A percentile compares a stretch with the other conserved stretches of the same genome.
phyloP scores from a whole-genome alignment of 805 yeast species.

The Yarrowia sp. region DNA sequence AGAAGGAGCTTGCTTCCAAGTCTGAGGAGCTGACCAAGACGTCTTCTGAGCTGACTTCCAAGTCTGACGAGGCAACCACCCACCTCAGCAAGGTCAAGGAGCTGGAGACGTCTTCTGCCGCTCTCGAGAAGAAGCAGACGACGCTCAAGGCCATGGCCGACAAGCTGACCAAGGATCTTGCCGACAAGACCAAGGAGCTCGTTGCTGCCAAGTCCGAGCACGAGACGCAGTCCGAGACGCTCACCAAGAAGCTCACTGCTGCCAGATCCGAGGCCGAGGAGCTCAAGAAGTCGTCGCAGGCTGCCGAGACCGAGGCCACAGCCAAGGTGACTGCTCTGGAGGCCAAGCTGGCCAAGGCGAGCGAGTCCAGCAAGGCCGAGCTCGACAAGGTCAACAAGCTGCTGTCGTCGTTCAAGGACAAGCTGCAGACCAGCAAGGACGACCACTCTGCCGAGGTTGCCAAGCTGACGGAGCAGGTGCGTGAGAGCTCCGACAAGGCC shows the following conservation, averaged over 20 bases:
- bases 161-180: slow-evolving; percentile 26
- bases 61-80: not conserved
- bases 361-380: slow-evolving; percentile 21
- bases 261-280: slow-evolving; percentile 2
- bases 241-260: not conserved
- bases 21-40: not conserved
- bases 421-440: slow-evolving; percentile 15
- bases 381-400: slow-evolving; percentile 12
- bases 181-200: slow-evolving; percentile 13
- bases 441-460: slow-evolving; percentile 4
- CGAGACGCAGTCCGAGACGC: not conserved
- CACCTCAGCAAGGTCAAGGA: slow-evolving; percentile 16
- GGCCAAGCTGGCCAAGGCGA: not conserved
- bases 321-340: slow-evolving; percentile 13
- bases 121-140: slow-evolving; percentile 3
- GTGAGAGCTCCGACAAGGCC: not conserved
- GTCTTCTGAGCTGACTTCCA: not conserved
- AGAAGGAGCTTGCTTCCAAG: too few relatives aligned
- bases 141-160: slow-evolving; percentile 11
- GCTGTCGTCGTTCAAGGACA: slow-evolving; percentile 5
- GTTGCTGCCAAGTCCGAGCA: slow-evolving; percentile 26
- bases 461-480: slow-evolving; percentile 8
- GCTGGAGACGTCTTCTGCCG: slow-evolving; percentile 11
- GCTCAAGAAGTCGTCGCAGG: not conserved
- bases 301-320: slow-evolving; percentile 5